Base-by-base conservation (phyloP, 1,139 yeast genomes). In the Zygosaccharomyces sapae region DNA sequence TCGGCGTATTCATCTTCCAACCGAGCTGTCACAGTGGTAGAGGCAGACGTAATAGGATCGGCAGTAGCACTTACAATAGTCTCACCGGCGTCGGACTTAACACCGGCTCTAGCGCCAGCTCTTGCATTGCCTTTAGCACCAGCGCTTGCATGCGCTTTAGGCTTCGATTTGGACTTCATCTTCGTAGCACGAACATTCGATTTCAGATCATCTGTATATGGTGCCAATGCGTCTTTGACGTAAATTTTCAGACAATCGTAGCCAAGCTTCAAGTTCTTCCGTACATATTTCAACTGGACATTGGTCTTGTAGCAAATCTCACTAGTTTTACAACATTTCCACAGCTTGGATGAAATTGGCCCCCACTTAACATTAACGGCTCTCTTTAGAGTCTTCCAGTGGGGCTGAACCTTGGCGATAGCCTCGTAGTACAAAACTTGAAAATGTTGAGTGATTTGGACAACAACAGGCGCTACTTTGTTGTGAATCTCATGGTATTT, bases 1-100 rank as follows among this genome's bases (percentile, higher is more conserved):
- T 45, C 52, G 24, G 50, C 51, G 5, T 38, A 31, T 2, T 31
- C 48, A 5, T 40, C 44, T 12, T 51, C 51, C 4, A 45, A 50
- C 35, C 31, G 12, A 20, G 43, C 12, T 24, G 25, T 5, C 13
- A n/a, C 13, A 10, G 33, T n/a, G 8, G 33, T 12, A 35, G 36
- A 16, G 4, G 33, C 19, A 10, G 7, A n/a, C 4, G 20, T 7
- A 5, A 13, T 24, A 5, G 41, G 22, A 9, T 38, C 41, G 4
- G 25, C 41, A 7, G 29, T n/a, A n/a, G 38, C 38, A 20, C 34
- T 38, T 27, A 12, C 33, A 18, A 22, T 27, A 9, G 41, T 27
- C 12, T n/a, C 29, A 27, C 34, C 7, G 22, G 41, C 9, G 9
- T 3, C 16, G 3, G 13, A 20, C 4, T 13, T 38, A 12, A 20